phyloP scores from a whole-genome alignment of 2,329 filamentous ascomycete species.

The Aspergillus flavus region DNA sequence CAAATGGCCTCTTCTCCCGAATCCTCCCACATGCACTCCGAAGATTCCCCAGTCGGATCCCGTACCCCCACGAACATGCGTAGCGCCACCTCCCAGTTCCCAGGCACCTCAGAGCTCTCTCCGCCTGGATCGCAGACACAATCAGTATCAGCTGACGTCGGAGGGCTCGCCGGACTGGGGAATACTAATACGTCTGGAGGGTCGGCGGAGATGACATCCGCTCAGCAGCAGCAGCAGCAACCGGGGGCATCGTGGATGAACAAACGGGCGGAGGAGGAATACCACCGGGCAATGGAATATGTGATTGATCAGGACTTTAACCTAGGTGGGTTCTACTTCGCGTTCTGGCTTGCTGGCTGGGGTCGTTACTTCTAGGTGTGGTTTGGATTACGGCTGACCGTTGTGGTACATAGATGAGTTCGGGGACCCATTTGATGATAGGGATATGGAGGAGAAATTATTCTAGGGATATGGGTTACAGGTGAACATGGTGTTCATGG shows the following conservation, averaged over 20 bases:
- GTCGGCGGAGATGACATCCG: not conserved
- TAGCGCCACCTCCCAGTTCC: conserved; percentile 22
- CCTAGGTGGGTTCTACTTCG: conserved; percentile 35
- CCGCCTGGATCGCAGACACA: conserved; percentile 55
- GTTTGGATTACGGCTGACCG: not conserved
- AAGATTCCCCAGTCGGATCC: conserved; percentile 40
- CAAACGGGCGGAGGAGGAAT: conserved; percentile 61
- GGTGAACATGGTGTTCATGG: conserved; percentile 11
- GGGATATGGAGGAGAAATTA: conserved; percentile 37
- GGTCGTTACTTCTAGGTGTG: not conserved
- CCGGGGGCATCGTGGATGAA: conserved; percentile 58
- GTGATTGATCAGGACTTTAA: conserved; percentile 57
- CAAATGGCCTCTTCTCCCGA: conserved; percentile 56
- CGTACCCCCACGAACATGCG: conserved; percentile 45
- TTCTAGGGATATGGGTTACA: conserved; percentile 9
- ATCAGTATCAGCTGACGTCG: conserved; percentile 8
- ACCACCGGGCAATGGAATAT: conserved; percentile 51
- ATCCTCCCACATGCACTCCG: conserved; percentile 41
- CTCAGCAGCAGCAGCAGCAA: conserved; percentile 25
- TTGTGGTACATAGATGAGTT: conserved; percentile 41
- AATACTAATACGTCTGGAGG: not conserved
- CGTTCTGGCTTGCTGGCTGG: not conserved
- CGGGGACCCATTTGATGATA: conserved; percentile 50
- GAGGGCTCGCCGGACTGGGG: not conserved
- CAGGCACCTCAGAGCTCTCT: conserved; percentile 51